These are phyloP conservation scores for Aspergillus vadensis DNA, from an alignment of 2,329 filamentous ascomycete species.

Conservation along the genomic window DNA sequence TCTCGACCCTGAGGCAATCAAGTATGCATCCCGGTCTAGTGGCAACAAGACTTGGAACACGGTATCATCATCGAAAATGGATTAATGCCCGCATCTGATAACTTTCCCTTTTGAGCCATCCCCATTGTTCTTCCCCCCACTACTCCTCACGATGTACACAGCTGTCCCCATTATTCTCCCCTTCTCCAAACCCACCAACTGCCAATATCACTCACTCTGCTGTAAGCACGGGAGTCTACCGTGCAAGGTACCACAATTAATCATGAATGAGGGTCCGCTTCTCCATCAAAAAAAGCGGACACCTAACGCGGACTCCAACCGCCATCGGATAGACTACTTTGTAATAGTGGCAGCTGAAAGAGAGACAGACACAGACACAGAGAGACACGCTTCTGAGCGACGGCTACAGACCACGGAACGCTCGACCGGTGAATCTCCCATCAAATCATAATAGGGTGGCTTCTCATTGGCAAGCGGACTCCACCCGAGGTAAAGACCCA, in stretches of 20 bases:
- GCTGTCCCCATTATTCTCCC: neutral
- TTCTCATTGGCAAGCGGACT: constrained; percentile 17
- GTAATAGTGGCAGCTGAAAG: neutral
- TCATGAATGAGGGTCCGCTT: neutral
- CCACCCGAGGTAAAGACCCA: constrained; percentile 13
- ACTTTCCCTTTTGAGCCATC: constrained; percentile 22
- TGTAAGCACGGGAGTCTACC: no score
- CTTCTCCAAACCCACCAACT: neutral
- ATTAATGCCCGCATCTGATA: constrained; percentile 14
- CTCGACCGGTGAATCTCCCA: constrained; percentile 10
- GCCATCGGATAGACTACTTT: neutral
- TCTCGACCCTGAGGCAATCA: neutral
- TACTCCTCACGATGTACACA: constrained; percentile 2
- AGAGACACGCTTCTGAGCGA: neutral
- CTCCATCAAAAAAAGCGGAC: neutral
- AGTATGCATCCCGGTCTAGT: constrained; percentile 12
- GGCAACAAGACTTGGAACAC: constrained; percentile 4
- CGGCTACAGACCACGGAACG: constrained; percentile 9
- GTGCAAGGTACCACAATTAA: no score
- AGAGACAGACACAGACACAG: neutral
- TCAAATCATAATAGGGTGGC: constrained; percentile 12
- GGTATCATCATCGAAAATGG: neutral
- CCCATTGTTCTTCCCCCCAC: constrained; percentile 6
- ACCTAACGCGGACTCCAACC: neutral
- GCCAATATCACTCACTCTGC: no score